Percentiles rank a stretch among this genome's conserved stretches.
Evolutionary conservation across 2,329 filamentous ascomycete species (phyloP).

Genomic region (Fusarium robinianum): DNA sequence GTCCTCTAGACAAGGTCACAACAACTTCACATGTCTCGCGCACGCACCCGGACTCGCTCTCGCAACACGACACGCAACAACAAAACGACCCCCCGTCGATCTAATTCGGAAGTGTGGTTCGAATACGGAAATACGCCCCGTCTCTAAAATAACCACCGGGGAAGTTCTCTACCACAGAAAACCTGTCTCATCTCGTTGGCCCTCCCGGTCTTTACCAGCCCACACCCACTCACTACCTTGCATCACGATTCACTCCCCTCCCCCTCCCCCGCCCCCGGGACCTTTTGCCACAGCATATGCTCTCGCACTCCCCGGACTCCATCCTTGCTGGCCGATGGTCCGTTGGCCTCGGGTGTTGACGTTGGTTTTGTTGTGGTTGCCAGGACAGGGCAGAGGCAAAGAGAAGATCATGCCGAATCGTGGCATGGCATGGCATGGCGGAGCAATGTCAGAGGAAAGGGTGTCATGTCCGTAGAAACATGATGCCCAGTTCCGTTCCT

Average conservation of each 20-base stretch:
- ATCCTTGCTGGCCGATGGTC: too few species aligned
- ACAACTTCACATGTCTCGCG: conserved; percentile 15
- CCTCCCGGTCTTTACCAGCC: conserved; percentile 3
- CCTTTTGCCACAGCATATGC: too few species aligned
- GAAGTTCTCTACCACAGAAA: too few species aligned
- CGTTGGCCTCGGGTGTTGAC: too few species aligned
- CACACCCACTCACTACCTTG: too few species aligned
- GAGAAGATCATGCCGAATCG: conserved; percentile 14
- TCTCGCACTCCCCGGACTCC: too few species aligned
- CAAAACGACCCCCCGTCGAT: conserved; percentile 34
- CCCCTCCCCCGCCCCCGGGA: too few species aligned
- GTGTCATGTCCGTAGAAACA: too few species aligned
- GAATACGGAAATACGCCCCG: conserved; percentile 31
- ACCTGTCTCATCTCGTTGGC: neutral
- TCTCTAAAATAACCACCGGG: conserved; percentile 1
- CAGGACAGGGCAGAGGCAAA: conserved; percentile 7
- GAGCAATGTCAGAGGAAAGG: too few species aligned
- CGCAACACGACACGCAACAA: conserved; percentile 12
- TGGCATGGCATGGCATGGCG: neutral
- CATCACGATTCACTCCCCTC: too few species aligned
- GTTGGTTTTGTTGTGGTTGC: too few species aligned
- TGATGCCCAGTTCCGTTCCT: conserved; percentile 4
- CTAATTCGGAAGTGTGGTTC: conserved; percentile 33
- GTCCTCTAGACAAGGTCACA: neutral
- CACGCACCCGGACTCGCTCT: conserved; percentile 13